A percentile compares a stretch with the other conserved stretches of the same genome.
These are phyloP conservation scores for Bolboschoenus planiculmis DNA, from an alignment of 176 grass and related monocot species.

Conservation along the genomic window DNA sequence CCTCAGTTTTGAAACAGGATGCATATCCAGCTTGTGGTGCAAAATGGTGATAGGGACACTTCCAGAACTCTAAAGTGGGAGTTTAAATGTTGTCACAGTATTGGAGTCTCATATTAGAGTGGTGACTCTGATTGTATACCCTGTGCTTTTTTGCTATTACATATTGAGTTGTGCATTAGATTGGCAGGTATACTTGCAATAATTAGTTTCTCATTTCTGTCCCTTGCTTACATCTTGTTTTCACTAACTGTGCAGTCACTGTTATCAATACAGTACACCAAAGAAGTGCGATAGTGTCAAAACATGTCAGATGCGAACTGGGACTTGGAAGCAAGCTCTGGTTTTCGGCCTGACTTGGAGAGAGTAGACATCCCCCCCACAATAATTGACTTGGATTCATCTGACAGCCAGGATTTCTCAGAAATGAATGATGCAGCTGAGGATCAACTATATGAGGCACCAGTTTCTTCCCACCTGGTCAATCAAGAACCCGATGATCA, in stretches of 20 bases:
- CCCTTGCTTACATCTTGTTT: not conserved
- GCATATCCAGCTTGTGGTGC: not conserved
- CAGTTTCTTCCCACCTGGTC: not conserved
- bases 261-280: slow-evolving; percentile 2
- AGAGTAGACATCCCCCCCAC: not conserved
- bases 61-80: not conserved
- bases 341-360: not conserved
- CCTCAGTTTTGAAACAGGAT: not conserved
- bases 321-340: not conserved
- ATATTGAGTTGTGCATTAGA: not conserved
- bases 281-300: not conserved
- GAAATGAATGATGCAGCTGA: not conserved
- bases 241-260: not conserved
- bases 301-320: slow-evolving; percentile 7
- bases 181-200: not conserved
- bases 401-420: slow-evolving; percentile 20
- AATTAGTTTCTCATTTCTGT: not conserved
- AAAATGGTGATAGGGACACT: not conserved
- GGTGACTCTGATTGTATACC: not conserved
- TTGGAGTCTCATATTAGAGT: not conserved
- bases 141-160: not conserved
- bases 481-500: not conserved
- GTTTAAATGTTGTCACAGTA: not conserved
- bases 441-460: not conserved
- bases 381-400: slow-evolving; percentile 20